Percentiles rank a stretch among this genome's conserved stretches.
phyloP scores from a whole-genome alignment of 2,329 filamentous ascomycete genomes.

The Rhynchosporium agropyri region DNA sequence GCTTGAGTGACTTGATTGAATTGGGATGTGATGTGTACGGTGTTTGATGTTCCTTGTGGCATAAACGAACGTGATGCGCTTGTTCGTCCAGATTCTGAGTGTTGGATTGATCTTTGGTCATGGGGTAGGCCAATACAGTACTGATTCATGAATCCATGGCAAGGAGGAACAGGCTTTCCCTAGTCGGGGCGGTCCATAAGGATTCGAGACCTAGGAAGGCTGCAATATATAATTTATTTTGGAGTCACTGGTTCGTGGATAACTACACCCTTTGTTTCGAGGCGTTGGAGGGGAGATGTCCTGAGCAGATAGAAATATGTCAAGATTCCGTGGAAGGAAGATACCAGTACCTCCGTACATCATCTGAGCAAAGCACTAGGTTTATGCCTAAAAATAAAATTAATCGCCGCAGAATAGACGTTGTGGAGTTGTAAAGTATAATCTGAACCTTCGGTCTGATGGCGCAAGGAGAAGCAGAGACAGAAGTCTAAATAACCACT shows the following conservation, averaged over 20 bases:
- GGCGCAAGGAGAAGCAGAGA: background rate
- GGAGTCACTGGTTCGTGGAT: background rate
- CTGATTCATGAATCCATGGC: background rate
- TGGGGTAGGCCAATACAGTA: background rate
- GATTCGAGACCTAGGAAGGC: background rate
- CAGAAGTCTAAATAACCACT: background rate
- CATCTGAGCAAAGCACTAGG: too few relatives aligned
- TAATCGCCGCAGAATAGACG: background rate
- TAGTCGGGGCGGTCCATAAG: background rate
- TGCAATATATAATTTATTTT: background rate
- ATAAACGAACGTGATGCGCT: background rate
- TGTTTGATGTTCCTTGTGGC: conserved; percentile 12
- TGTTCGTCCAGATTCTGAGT: too few relatives aligned
- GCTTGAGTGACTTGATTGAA: background rate
- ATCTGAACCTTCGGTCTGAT: background rate
- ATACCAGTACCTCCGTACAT: too few relatives aligned
- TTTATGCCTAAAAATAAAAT: background rate
- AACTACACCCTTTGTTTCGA: too few relatives aligned
- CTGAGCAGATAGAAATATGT: too few relatives aligned
- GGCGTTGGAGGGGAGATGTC: too few relatives aligned
- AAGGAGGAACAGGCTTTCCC: conserved; percentile 2
- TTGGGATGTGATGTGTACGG: background rate
- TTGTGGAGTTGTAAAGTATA: background rate
- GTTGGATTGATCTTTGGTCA: background rate
- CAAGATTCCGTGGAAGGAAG: too few relatives aligned